Evolutionary conservation across 148 eudicot species (phyloP).

Genomic region (Rhododendron kiyosumense): DNA sequence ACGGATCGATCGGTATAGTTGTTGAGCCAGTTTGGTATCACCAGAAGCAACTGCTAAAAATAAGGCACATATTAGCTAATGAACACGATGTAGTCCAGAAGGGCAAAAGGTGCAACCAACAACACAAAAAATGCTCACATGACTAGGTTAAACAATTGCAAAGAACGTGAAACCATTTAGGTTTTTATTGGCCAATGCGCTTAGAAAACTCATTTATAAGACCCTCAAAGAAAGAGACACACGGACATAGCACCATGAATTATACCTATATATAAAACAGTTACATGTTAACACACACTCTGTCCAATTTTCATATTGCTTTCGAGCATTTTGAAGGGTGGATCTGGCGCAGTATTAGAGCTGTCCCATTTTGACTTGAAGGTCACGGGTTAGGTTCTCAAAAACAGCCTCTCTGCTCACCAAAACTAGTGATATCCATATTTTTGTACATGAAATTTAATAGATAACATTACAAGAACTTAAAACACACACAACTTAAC

Average conservation of each 20-base stretch:
- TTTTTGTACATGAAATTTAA: not conserved
- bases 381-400: not conserved
- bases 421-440: not conserved
- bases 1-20: not conserved
- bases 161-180: not conserved
- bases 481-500: too few species aligned
- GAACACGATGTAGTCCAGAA: not conserved
- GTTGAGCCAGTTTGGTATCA: constrained; percentile 15
- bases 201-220: not conserved
- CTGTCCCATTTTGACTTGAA: not conserved
- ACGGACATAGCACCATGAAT: not conserved
- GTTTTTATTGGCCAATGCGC: not conserved
- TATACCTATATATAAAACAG: not conserved
- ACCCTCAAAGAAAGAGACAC: not conserved
- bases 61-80: not conserved
- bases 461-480: not conserved
- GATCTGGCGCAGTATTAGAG: not conserved
- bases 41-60: constrained; percentile 11
- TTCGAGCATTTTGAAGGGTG: not conserved
- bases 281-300: not conserved
- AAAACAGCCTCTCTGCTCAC: not conserved
- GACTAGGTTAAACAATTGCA: not conserved
- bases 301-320: not conserved
- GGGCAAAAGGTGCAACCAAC: not conserved
- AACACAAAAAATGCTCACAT: not conserved